Evolutionary conservation across 2,329 filamentous ascomycete genomes (phyloP), one percentile per base, ranked within the genome.

Genomic region (Aspergillus ruber): DNA sequence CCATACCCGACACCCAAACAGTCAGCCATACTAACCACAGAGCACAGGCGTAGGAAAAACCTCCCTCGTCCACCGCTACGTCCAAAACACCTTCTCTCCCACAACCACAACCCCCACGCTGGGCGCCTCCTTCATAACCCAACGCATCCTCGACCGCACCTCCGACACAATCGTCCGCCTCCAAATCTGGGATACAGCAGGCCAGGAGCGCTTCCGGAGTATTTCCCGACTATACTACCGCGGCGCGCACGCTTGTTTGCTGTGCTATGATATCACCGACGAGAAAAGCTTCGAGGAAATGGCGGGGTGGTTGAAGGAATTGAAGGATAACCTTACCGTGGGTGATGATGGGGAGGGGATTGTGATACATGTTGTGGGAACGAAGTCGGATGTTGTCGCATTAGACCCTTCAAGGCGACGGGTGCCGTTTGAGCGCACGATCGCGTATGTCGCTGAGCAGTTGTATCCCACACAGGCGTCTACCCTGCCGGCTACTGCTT

Each of bases 191-290:
- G 90, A 96, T 65, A 96, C 90, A 29, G 89, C 91, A 48, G 91
- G 91, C 51, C 91, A 98, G 65, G 91, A 98, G 74, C 83, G 91
- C 48, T 98, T 97, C 68, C 83, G 91, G 59, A 90, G 86, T 52
- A 97, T 98, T 62, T 94, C 89, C 8, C 85, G 90, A 48, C 82
- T 98, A 46, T 97, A 97, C 76, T 98, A 98, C 72, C 86, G 91
- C 63, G 90, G 90, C 64, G 91, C 91, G 52, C 91, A 95, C 64
- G 90, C 90, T 49, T 93, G 88, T 61, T 88, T 96, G 50, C 80
- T 96, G 42, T 95, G 90, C 77, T 96, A 96, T 74, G 88, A 88
- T 73, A 94, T 96, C 66, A 95, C 90, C 51, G 86, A 90, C 67
- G 84, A 85, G 51, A 74, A 82, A 58, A 93, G 87, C 50, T 96